phyloP scores from a whole-genome alignment of 1,139 yeast genomes.

The Geotrichum candidum region DNA sequence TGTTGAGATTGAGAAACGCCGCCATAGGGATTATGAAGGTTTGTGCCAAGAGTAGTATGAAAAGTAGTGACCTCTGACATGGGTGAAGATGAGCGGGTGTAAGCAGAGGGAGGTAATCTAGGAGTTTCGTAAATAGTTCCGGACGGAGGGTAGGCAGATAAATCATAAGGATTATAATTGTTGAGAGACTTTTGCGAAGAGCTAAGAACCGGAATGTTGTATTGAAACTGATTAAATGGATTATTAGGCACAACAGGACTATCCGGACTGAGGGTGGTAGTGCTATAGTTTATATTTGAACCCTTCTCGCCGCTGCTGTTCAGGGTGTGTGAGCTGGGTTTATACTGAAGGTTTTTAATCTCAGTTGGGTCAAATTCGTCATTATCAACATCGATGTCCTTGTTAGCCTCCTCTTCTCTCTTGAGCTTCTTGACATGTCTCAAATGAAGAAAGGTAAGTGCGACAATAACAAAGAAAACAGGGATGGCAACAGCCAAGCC shows the following conservation, averaged over 20 bases:
- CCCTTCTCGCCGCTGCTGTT: conserved; percentile 1
- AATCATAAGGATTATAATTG: conserved; percentile 13
- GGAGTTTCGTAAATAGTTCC: conserved; percentile 13
- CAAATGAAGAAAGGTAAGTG: conserved; percentile 31
- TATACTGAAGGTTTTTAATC: neutral
- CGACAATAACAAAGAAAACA: conserved; percentile 29
- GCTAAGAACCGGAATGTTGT: conserved; percentile 11
- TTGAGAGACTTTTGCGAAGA: conserved; percentile 14
- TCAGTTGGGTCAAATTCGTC: conserved; percentile 18
- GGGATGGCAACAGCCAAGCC: conserved; percentile 40
- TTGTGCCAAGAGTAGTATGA: neutral
- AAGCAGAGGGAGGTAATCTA: conserved; percentile 12
- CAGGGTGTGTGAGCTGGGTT: neutral
- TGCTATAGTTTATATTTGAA: neutral
- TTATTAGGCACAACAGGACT: neutral
- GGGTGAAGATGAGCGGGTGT: conserved; percentile 12
- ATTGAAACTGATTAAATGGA: conserved; percentile 11
- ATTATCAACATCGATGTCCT: conserved; percentile 32
- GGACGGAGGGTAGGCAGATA: conserved; percentile 15
- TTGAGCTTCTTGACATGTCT: conserved; percentile 32
- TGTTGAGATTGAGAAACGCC: neutral
- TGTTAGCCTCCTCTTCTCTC: conserved; percentile 34
- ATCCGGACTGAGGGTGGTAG: neutral
- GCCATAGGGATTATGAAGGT: neutral
- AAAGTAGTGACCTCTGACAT: neutral